phyloP scores from a whole-genome alignment of 2,329 filamentous ascomycete genomes.

The Ophiosphaerella korrae region DNA sequence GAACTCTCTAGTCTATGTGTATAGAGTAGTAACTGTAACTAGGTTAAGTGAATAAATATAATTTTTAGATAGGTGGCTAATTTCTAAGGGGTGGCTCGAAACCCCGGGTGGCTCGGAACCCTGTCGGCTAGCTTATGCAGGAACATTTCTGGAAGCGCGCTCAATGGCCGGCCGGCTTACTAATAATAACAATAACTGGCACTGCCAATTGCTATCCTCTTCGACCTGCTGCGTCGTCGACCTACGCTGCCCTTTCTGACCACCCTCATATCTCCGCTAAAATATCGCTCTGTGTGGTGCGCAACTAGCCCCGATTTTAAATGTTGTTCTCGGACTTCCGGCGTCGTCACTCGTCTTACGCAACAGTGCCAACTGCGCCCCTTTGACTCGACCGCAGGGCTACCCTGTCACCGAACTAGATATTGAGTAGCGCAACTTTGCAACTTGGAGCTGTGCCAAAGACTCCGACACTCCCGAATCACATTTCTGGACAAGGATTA shows the following conservation, averaged over 20 bases:
- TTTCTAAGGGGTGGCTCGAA: too few species aligned
- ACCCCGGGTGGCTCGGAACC: too few species aligned
- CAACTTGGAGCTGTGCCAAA: too few species aligned
- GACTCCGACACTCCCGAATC: too few species aligned
- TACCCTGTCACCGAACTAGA: too few species aligned
- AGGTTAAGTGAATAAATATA: too few species aligned
- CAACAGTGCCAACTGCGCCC: constrained; percentile 15
- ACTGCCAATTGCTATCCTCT: constrained; percentile 11
- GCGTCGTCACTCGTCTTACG: not conserved
- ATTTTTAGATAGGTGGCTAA: too few species aligned
- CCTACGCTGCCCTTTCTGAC: constrained; percentile 6
- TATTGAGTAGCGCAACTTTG: too few species aligned
- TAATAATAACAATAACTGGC: not conserved
- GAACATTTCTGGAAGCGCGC: constrained; percentile 21
- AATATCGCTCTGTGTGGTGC: not conserved
- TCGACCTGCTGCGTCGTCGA: constrained; percentile 2
- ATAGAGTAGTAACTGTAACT: too few species aligned
- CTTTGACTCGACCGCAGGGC: not conserved
- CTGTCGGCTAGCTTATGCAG: too few species aligned
- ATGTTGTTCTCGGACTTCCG: not conserved
- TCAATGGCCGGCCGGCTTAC: constrained; percentile 8
- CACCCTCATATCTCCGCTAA: not conserved
- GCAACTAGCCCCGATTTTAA: not conserved
- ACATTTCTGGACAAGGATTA: too few species aligned
- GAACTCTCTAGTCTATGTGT: too few species aligned